Evolutionary conservation across 352 stramenopile species (phyloP), one percentile per base, ranked within the genome.

Genomic region (Peronospora farinosa): DNA sequence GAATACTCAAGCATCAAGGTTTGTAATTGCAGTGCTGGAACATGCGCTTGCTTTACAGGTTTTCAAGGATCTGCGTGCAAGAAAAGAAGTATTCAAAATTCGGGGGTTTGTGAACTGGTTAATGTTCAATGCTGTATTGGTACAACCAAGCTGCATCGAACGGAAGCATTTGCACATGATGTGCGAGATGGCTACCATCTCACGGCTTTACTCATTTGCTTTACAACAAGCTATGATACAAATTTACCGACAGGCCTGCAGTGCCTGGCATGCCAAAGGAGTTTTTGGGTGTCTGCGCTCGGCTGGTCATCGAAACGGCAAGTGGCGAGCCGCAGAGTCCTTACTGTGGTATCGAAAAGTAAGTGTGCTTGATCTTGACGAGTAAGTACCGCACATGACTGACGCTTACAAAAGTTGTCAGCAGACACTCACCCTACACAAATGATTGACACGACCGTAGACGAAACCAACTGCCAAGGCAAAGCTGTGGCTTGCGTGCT

Each of bases 231-330:
- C 0, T 96, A 96, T 33, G 42, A 41, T 10, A 77, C 67, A 3
- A 27, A 53, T 7, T 30, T 17, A 53, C 46, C 47, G 30, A 23
- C 38, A 83, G 74, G 50, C 32, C 23, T 79, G 71, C 9, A 78
- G 63, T 7, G 93, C 84, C 3, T 97, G 91, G 91, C 91, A 97
- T 49, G 80, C 93, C 60, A 74, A 96, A 28, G 78, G 86, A 15
- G 81, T 97, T 51, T 92, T n/a, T n/a, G n/a, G n/a, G n/a, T n/a
- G 66, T 90, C 5, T 96, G 87, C 49, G 87, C 60, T 94, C 82
- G 3, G 43, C 65, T 11, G 86, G 57, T 74, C 17, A 86, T 97
- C 5, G 88, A 86, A 16, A 78, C 78, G 1, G 79, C 67, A 11
- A 51, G 46, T 2, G 81, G 78, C 0, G 72, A 96, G 45, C 65